These are phyloP conservation scores for Herpotrichia juniperi DNA, from an alignment of 2,329 filamentous ascomycete species.

Conservation along the genomic window DNA sequence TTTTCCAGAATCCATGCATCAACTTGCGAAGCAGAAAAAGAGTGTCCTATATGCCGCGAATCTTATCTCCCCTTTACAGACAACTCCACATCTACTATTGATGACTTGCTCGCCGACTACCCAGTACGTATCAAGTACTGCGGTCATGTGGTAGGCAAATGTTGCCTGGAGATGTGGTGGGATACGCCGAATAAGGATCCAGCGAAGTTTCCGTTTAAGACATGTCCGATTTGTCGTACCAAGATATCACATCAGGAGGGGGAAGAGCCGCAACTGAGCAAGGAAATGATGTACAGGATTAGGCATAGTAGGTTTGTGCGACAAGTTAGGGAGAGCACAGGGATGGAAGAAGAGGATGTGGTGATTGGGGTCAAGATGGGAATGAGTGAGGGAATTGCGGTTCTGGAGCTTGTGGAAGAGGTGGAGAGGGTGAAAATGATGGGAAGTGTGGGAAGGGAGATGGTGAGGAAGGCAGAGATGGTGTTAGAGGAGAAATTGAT, in stretches of 20 bases:
- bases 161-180: slow-evolving; percentile 32
- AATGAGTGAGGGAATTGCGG: slow-evolving; percentile 27
- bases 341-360: slow-evolving; percentile 18
- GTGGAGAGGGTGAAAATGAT: neutral
- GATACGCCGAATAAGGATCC: slow-evolving; percentile 23
- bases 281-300: slow-evolving; percentile 9
- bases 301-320: slow-evolving; percentile 8
- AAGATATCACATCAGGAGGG: slow-evolving; percentile 18
- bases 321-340: slow-evolving; percentile 14
- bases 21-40: slow-evolving; percentile 17
- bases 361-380: slow-evolving; percentile 12
- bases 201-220: slow-evolving; percentile 24
- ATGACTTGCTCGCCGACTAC: slow-evolving; percentile 25
- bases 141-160: slow-evolving; percentile 29
- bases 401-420: slow-evolving; percentile 4
- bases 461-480: neutral
- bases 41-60: slow-evolving; percentile 26
- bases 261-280: slow-evolving; percentile 1
- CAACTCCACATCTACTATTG: slow-evolving; percentile 7
- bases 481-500: too few relatives aligned
- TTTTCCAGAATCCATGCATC: slow-evolving; percentile 5
- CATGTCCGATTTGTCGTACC: slow-evolving; percentile 27
- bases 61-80: slow-evolving; percentile 20
- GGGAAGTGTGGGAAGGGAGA: neutral
- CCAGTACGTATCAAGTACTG: slow-evolving; percentile 33